phyloP scores from a whole-genome alignment of 441 rosid genomes.

The Eruca vesicaria region DNA sequence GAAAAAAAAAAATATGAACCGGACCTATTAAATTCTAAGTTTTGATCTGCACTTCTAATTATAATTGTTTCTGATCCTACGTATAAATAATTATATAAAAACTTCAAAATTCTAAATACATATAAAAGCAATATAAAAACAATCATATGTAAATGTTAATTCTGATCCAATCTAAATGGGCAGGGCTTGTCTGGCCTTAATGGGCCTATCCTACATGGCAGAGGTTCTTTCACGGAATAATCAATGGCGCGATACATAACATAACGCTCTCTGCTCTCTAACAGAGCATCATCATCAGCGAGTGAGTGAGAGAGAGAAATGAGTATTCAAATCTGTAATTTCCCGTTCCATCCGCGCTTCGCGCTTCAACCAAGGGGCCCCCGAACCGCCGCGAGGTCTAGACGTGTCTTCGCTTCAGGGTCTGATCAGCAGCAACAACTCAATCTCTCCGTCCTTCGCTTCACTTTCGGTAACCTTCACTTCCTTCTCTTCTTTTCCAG shows the following conservation, averaged over 20 bases:
- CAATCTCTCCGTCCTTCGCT: constrained; percentile 87
- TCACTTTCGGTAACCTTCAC: constrained; percentile 62
- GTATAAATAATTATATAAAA: too few species aligned
- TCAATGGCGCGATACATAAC: constrained; percentile 4
- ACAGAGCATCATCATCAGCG: background rate
- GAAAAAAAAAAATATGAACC: too few species aligned
- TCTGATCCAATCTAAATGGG: too few species aligned
- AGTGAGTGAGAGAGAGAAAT: constrained; percentile 9
- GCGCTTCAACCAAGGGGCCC: constrained; percentile 36
- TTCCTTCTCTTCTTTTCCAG: background rate
- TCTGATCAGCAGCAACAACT: constrained; percentile 28
- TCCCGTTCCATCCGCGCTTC: constrained; percentile 28
- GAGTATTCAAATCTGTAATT: constrained; percentile 23
- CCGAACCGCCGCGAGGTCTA: constrained; percentile 19
- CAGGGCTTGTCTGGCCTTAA: background rate
- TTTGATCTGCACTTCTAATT: too few species aligned
- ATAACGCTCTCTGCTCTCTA: background rate
- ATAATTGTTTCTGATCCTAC: too few species aligned
- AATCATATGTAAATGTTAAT: too few species aligned
- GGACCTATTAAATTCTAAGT: too few species aligned
- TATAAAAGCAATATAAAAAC: too few species aligned
- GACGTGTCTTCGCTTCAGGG: constrained; percentile 28
- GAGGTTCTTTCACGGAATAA: constrained; percentile 1
- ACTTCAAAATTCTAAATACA: too few species aligned
- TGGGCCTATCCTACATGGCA: constrained; percentile 9